Base-by-base conservation (phyloP, 441 rosid species). In the Croton laevigatus region DNA sequence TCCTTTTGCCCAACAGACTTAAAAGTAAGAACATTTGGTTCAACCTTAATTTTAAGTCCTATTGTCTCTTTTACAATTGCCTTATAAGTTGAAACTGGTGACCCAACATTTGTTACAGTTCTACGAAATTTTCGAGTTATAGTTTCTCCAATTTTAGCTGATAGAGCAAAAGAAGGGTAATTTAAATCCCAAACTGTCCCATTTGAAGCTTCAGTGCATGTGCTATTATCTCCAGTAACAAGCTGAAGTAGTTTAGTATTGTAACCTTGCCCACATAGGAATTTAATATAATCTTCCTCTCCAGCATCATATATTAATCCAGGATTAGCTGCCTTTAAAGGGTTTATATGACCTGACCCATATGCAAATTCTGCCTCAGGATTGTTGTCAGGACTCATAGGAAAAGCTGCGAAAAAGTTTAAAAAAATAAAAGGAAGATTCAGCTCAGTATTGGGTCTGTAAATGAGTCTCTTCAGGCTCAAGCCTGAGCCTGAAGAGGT, bases 211-310 rank as follows among this genome's bases (percentile, higher is more conserved):
- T 66, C 19, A 16, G 86, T 75, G 45, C 91, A 87, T 13, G 12
- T 64, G 65, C 34, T 74, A 3, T 22, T 53, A 34, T 83, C 83
- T 23, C 86, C 86, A 0, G 90, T 79, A 17, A 88, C 73, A 1
- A 79, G 66, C 48, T 48, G 59, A 1, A 85, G 71, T 2, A 40
- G 60, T n/a, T 38, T 79, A 44, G 75, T 62, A 45, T 8, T 78
- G 66, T 86, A 87, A 46, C 87, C 88, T 73, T 87, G 83, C 51
- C 91, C 85, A 23, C 95, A 87, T 13, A 91, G 69, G 59, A 86
- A 80, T 13, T 80, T 69, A 6, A 87, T 63, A 69, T 85, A 86
- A 67, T 91, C 90, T 27, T 34, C 59, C 73, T 78, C 85, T 12
- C 52, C 60, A 23, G 90, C 83, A 66, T 89, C 90, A 23, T 89